These are phyloP conservation scores for Fraxinus angustifolia DNA, from an alignment of 305 asterid species.

Conservation along the genomic window DNA sequence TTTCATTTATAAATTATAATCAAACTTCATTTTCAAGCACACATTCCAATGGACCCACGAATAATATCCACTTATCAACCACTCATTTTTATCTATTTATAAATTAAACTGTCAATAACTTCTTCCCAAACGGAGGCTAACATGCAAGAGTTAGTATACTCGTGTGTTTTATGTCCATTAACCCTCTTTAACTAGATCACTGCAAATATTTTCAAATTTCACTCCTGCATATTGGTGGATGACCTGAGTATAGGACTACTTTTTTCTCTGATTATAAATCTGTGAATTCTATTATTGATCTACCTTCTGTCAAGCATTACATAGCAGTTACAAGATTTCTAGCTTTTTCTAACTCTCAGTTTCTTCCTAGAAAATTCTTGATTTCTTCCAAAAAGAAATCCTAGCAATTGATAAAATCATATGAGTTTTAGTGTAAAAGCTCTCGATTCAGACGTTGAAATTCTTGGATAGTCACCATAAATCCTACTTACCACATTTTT, in stretches of 20 bases:
- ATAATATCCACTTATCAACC: not conserved
- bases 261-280: not conserved
- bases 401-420: not conserved
- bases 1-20: not conserved
- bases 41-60: not conserved
- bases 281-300: not conserved
- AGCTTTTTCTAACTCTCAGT: not conserved
- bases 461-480: not conserved
- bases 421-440: not conserved
- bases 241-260: not conserved
- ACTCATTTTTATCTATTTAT: not conserved
- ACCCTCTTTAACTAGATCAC: not conserved
- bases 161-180: not conserved
- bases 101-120: not conserved
- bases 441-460: not conserved
- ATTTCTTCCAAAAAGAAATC: not conserved
- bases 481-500: not conserved
- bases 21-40: not conserved
- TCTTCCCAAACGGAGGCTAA: not conserved
- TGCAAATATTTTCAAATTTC: not conserved
- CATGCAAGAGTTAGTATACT: not conserved
- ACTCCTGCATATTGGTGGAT: not conserved
- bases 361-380: not conserved
- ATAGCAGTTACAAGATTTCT: not conserved
- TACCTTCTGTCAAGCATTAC: not conserved